These are phyloP conservation scores for Pythium oligandrum DNA, from an alignment of 352 stramenopile species.

Conservation along the genomic window DNA sequence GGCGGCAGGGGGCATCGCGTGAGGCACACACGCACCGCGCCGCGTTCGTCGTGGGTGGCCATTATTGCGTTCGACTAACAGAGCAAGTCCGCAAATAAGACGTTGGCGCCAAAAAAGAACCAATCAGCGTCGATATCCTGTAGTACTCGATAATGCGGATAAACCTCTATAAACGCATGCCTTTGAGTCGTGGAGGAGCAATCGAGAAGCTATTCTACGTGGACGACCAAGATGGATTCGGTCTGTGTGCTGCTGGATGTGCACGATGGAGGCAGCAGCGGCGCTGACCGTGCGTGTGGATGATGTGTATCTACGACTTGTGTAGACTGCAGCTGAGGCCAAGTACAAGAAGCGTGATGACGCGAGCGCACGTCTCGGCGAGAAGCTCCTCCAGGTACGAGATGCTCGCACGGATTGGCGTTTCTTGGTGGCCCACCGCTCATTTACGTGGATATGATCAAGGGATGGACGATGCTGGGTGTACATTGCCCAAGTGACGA, in stretches of 20 bases:
- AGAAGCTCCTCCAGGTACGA: constrained; percentile 76
- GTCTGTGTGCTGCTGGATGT: constrained; percentile 2
- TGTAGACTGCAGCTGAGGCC: constrained; percentile 13
- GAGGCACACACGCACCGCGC: constrained; percentile 43
- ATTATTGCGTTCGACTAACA: constrained; percentile 12
- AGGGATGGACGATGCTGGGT: constrained; percentile 78
- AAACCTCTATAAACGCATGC: too few relatives aligned
- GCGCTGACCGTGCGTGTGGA: background rate
- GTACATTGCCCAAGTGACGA: constrained; percentile 57
- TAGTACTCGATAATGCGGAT: background rate
- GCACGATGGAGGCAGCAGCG: too few relatives aligned
- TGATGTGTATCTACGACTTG: background rate
- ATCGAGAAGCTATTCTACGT: too few relatives aligned
- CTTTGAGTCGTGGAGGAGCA: too few relatives aligned
- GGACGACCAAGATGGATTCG: constrained; percentile 7
- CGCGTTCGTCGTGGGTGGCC: constrained; percentile 6
- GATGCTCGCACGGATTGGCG: background rate
- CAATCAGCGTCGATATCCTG: constrained; percentile 5
- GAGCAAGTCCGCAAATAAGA: constrained; percentile 12
- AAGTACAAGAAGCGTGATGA: constrained; percentile 71
- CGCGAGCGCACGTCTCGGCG: constrained; percentile 62
- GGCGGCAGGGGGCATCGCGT: constrained; percentile 69
- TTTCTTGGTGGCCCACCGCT: background rate
- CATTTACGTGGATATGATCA: background rate
- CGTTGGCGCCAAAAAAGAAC: constrained; percentile 7